A percentile compares a stretch with the other conserved stretches of the same genome.
Evolutionary conservation across 495 filamentous ascomycete genomes (phyloP).

Genomic region (Daldinia grandis): DNA sequence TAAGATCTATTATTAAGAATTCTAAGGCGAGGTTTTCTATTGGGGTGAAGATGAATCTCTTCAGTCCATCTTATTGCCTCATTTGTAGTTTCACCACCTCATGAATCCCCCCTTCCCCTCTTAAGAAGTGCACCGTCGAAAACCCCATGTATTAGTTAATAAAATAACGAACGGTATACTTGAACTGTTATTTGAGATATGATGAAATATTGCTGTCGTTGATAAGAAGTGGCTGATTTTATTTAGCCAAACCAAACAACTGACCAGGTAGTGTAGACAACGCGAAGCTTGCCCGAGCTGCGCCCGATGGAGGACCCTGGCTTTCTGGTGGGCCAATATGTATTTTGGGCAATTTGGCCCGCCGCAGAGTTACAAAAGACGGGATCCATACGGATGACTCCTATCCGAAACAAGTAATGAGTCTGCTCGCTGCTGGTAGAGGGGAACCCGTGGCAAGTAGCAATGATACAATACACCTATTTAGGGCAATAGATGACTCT

Average conservation of each 20-base stretch:
- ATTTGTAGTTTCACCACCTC: neutral
- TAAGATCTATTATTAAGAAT: neutral
- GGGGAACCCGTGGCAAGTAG: conserved; percentile 19
- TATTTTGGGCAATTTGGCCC: conserved; percentile 22
- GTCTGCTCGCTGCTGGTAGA: conserved; percentile 3
- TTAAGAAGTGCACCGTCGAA: neutral
- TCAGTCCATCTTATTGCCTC: neutral
- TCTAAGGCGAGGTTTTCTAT: neutral
- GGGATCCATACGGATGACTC: conserved; percentile 38
- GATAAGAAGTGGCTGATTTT: conserved; percentile 16
- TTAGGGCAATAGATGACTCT: conserved; percentile 26
- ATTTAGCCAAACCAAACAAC: conserved; percentile 8
- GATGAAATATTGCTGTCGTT: neutral
- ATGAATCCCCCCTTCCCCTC: neutral
- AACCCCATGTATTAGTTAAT: neutral
- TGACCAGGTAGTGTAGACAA: neutral
- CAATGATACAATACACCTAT: conserved; percentile 25
- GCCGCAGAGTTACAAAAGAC: conserved; percentile 20
- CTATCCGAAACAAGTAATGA: conserved; percentile 40
- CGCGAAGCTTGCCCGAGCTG: conserved; percentile 24
- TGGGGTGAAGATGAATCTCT: neutral
- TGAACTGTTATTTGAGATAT: conserved; percentile 6
- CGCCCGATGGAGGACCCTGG: conserved; percentile 26
- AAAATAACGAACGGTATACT: neutral
- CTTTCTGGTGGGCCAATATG: conserved; percentile 15